These are phyloP conservation scores for Colletotrichum tropicale DNA, from an alignment of 2,329 filamentous ascomycete species.

Conservation along the genomic window DNA sequence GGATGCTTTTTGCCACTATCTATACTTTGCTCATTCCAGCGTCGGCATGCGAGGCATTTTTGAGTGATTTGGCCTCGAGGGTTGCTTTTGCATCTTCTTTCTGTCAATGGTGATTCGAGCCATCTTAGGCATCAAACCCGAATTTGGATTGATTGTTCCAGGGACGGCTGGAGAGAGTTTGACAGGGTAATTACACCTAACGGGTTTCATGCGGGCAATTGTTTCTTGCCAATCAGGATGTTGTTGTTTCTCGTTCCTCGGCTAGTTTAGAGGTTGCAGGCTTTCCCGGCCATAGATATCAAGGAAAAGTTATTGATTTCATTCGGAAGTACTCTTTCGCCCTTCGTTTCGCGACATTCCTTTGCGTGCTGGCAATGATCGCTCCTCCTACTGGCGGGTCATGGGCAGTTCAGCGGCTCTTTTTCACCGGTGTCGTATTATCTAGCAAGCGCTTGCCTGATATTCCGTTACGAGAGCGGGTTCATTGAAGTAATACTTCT, in stretches of 20 bases:
- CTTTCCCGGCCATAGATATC: background rate
- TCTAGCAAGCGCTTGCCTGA: background rate
- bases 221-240: background rate
- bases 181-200: background rate
- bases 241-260: background rate
- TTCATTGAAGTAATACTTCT: background rate
- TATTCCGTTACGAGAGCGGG: background rate
- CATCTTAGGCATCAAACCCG: background rate
- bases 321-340: background rate
- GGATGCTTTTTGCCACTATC: background rate
- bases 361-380: background rate
- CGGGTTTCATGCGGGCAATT: background rate
- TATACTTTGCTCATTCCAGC: background rate
- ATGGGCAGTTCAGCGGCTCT: background rate
- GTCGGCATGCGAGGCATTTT: background rate
- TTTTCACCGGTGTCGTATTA: background rate
- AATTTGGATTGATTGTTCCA: background rate
- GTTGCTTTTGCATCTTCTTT: background rate
- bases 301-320: background rate
- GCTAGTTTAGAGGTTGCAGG: background rate
- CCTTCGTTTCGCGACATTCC: background rate
- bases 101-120: background rate
- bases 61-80: background rate
- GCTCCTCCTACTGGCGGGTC: background rate
- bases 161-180: background rate